These are phyloP conservation scores for Scedosporium aurantiacum DNA, from an alignment of 2,329 filamentous ascomycete species.

Conservation along the genomic window DNA sequence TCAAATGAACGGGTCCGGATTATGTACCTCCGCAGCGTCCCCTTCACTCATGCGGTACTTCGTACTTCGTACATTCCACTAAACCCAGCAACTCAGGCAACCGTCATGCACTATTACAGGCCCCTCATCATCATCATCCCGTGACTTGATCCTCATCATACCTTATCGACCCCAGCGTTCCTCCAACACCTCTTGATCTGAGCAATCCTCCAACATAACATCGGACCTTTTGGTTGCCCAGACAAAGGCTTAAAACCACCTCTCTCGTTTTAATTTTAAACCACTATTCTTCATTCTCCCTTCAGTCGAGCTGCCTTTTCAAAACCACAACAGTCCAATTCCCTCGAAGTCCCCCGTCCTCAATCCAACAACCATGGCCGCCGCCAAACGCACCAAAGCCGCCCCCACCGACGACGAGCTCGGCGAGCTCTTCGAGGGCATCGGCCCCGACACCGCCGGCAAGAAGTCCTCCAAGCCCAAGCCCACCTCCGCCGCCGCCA, in stretches of 20 bases:
- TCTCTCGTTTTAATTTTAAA: background rate
- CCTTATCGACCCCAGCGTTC: too few species aligned
- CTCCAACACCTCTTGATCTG: background rate
- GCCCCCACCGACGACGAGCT: slow-evolving; percentile 49
- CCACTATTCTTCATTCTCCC: background rate
- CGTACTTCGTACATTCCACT: background rate
- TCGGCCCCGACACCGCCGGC: slow-evolving; percentile 36
- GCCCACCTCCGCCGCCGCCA: slow-evolving; percentile 37
- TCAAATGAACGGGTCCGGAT: background rate
- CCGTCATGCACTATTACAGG: background rate
- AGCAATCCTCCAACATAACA: background rate
- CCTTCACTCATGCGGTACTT: background rate
- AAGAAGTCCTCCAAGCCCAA: slow-evolving; percentile 37
- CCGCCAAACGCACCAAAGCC: slow-evolving; percentile 48
- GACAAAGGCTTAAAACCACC: background rate
- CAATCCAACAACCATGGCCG: slow-evolving; percentile 9
- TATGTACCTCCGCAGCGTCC: background rate
- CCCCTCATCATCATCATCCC: background rate
- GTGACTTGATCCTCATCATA: background rate
- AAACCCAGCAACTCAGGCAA: background rate
- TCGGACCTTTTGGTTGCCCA: background rate
- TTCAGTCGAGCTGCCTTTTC: background rate
- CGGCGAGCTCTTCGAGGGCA: slow-evolving; percentile 54
- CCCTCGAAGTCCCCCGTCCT: background rate
- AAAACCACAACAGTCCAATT: background rate